phyloP scores from a whole-genome alignment of 1,139 yeast genomes.

The Debaryomyces psychrophilus region DNA sequence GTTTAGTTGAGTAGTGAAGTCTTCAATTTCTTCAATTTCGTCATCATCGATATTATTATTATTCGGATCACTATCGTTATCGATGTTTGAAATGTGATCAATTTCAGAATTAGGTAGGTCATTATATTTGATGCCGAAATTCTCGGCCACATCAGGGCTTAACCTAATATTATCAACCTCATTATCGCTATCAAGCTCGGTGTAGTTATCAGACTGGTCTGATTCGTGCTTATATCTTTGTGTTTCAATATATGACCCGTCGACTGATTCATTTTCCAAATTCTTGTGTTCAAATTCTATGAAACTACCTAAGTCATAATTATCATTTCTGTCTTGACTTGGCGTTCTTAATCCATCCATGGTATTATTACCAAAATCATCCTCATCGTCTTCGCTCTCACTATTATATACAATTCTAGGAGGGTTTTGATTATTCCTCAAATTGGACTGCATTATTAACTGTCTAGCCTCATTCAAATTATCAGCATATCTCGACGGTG shows the following conservation, averaged over 20 bases:
- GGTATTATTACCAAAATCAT: slow-evolving; percentile 43
- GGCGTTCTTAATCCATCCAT: slow-evolving; percentile 46
- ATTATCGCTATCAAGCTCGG: slow-evolving; percentile 16
- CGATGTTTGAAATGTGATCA: slow-evolving; percentile 13
- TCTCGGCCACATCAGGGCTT: slow-evolving; percentile 36
- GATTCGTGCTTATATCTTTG: slow-evolving; percentile 17
- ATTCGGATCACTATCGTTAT: slow-evolving; percentile 15
- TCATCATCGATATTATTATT: slow-evolving; percentile 23
- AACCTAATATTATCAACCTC: slow-evolving; percentile 25
- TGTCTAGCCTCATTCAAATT: slow-evolving; percentile 18
- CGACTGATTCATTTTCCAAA: slow-evolving; percentile 13
- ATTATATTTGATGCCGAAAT: slow-evolving; percentile 30
- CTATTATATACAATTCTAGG: slow-evolving; percentile 2
- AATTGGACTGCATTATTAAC: slow-evolving; percentile 10
- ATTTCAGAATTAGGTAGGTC: slow-evolving; percentile 13
- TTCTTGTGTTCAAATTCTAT: slow-evolving; percentile 31
- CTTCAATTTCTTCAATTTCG: slow-evolving; percentile 32
- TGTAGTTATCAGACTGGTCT: slow-evolving; percentile 21
- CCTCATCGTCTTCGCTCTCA: slow-evolving; percentile 35
- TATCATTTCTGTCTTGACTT: slow-evolving; percentile 38
- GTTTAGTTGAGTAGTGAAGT: slow-evolving; percentile 44
- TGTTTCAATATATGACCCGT: slow-evolving; percentile 16
- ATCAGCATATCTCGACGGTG: slow-evolving; percentile 4
- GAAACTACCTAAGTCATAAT: slow-evolving; percentile 39
- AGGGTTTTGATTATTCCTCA: slow-evolving; percentile 3